phyloP scores from a whole-genome alignment of 148 eudicot species.

The Rhododendron molle region DNA sequence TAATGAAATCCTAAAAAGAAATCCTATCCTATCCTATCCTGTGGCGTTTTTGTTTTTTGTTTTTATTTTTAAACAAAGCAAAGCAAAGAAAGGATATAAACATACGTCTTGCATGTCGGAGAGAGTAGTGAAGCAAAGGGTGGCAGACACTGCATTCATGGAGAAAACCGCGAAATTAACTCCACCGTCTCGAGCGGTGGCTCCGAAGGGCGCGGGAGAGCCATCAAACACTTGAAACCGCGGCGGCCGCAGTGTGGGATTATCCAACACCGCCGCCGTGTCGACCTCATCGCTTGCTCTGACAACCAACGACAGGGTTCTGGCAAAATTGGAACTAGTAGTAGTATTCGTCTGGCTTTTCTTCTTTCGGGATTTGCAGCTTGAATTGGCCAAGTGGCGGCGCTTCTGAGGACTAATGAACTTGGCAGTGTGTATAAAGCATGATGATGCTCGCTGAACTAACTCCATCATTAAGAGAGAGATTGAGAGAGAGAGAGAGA shows the following conservation, averaged over 20 bases:
- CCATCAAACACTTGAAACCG: conserved; percentile 63
- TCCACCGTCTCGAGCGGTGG: conserved; percentile 65
- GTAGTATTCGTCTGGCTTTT: neutral
- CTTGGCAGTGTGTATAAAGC: too few relatives aligned
- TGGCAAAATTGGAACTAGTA: neutral
- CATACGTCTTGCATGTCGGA: conserved; percentile 66
- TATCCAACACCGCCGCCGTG: conserved; percentile 39
- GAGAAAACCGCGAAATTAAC: conserved; percentile 82
- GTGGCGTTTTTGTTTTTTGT: neutral
- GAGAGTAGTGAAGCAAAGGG: conserved; percentile 63
- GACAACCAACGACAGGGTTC: conserved; percentile 14
- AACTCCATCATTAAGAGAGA: too few relatives aligned
- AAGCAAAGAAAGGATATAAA: neutral
- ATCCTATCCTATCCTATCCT: neutral
- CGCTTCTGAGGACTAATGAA: neutral
- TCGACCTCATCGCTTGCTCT: conserved; percentile 38
- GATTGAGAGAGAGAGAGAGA: too few relatives aligned
- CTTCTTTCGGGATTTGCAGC: neutral
- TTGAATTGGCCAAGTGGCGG: conserved; percentile 2
- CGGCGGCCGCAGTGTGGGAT: conserved; percentile 27
- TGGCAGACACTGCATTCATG: conserved; percentile 59
- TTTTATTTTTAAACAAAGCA: too few relatives aligned
- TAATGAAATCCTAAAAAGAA: too few relatives aligned
- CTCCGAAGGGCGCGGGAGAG: conserved; percentile 71
- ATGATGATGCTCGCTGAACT: too few relatives aligned